Evolutionary conservation across 1,139 yeast species (phyloP), one percentile per base, ranked within the genome.

Genomic region (Protomyces lactucae-debilis): DNA sequence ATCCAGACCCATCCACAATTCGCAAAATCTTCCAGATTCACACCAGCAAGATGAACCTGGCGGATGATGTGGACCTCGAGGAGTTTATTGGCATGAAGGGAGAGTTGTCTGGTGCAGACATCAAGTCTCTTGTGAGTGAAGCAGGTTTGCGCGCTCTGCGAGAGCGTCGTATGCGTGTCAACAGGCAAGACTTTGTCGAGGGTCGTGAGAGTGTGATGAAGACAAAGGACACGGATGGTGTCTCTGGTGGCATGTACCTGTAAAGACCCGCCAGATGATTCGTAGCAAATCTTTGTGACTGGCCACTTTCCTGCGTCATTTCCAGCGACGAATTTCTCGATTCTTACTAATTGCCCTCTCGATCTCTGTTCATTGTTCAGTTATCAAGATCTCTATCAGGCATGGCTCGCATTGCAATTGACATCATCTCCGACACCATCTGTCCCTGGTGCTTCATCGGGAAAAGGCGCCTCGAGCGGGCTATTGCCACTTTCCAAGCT

Each of bases 111-210:
- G 99, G 99, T 66, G 99, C 99, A 10, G 99, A 95, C 76, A 93
- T 93, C 72, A 93, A 93, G 79, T 99, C 99, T 37, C 88, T 95
- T 78, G 92, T 98, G 76, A 92, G 99, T 0, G 98, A 93, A 76
- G 98, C 98, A 1, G 99, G 99, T 65, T 80, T 95, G 73, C 81
- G 93, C 72, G 99, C 99, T 4, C 82, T 95, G 74, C 85, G 99
- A 78, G 99, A 95, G 77, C 87, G 99, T 77, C 86, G 99, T 79
- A 93, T 93, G 98, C 95, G 90, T 79, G 99, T 95, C 52, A 89
- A 92, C 59, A 95, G 95, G 36, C 92, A 89, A 68, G 99, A 95
- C 76, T 95, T 95, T 80, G 86, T 88, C 74, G 85, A 87, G 71
- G 99, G 98, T 14, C 88, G 93, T 78, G 99, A 95, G 76, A 85